phyloP scores from a whole-genome alignment of 1,139 yeast genomes.

The Kodamaea ohmeri region DNA sequence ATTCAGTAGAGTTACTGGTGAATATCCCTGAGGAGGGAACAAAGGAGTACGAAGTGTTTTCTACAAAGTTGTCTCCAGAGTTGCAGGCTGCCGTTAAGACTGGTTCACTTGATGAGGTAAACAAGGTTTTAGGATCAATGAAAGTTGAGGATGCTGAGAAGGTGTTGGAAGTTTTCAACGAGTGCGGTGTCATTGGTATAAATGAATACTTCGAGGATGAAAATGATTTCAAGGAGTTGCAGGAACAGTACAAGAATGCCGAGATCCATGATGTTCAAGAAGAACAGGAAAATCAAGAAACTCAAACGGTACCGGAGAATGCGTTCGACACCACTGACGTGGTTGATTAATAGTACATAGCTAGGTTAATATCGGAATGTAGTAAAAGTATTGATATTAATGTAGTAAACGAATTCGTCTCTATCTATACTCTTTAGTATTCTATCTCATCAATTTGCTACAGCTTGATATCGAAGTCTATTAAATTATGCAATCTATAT shows the following conservation, averaged over 20 bases:
- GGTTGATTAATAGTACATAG: constrained; percentile 14
- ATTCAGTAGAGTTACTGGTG: constrained; percentile 71
- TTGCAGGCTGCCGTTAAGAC: constrained; percentile 79
- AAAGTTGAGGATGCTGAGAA: constrained; percentile 77
- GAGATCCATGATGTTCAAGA: too few relatives aligned
- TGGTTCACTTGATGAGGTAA: constrained; percentile 71
- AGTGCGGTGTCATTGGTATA: constrained; percentile 81
- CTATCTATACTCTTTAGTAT: too few relatives aligned
- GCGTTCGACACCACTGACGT: constrained; percentile 16
- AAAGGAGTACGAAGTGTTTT: constrained; percentile 51
- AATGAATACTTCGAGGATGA: constrained; percentile 33
- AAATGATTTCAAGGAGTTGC: constrained; percentile 24
- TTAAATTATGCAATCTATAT: too few relatives aligned
- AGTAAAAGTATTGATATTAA: too few relatives aligned
- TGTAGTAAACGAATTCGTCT: too few relatives aligned
- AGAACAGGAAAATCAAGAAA: constrained; percentile 15
- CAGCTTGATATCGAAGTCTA: too few relatives aligned
- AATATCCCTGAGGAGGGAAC: constrained; percentile 62
- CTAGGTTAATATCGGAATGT: too few relatives aligned
- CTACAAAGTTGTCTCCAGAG: constrained; percentile 51
- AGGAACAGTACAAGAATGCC: constrained; percentile 24
- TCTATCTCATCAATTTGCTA: too few relatives aligned
- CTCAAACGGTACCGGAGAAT: constrained; percentile 6
- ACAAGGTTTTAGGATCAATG: constrained; percentile 77
- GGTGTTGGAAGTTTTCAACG: constrained; percentile 69